Evolutionary conservation across 2,329 filamentous ascomycete genomes (phyloP).

Genomic region (Pleurostoma richardsiae): DNA sequence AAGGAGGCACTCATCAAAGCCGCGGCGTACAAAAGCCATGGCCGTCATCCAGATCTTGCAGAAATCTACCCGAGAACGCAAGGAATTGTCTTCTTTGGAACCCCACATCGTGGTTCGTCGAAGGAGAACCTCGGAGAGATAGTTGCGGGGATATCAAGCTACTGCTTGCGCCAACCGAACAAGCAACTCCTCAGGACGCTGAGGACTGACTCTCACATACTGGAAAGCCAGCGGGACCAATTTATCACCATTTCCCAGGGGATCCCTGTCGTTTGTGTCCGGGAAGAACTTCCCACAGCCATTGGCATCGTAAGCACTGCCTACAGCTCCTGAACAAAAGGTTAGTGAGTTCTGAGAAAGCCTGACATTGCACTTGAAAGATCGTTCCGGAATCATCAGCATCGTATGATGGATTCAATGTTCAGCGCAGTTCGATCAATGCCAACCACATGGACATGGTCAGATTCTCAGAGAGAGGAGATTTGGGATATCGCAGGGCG

Average conservation of each 20-base stretch:
- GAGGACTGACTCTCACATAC: not conserved
- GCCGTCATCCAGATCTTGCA: not conserved
- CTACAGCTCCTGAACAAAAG: too few species aligned
- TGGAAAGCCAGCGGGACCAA: not conserved
- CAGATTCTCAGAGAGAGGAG: not conserved
- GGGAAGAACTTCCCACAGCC: not conserved
- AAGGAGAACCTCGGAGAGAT: not conserved
- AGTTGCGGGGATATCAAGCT: not conserved
- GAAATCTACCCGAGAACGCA: not conserved
- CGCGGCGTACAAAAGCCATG: not conserved
- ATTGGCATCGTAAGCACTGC: not conserved
- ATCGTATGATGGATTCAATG: not conserved
- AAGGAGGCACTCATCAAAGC: conserved; percentile 46
- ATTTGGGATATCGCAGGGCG: not conserved
- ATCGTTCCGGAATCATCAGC: not conserved
- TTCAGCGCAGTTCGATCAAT: not conserved
- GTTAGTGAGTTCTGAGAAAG: not conserved
- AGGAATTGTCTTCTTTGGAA: not conserved
- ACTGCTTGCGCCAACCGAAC: not conserved
- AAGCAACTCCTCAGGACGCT: not conserved
- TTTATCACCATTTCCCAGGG: not conserved
- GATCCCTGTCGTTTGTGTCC: not conserved
- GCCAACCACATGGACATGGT: not conserved
- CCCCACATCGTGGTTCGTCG: not conserved
- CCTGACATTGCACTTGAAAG: not conserved